Percentiles rank a stretch among this genome's conserved stretches.
These are phyloP conservation scores for Monosporozyma yasuniensis DNA, from an alignment of 805 yeast genomes.

Conservation along the genomic window DNA sequence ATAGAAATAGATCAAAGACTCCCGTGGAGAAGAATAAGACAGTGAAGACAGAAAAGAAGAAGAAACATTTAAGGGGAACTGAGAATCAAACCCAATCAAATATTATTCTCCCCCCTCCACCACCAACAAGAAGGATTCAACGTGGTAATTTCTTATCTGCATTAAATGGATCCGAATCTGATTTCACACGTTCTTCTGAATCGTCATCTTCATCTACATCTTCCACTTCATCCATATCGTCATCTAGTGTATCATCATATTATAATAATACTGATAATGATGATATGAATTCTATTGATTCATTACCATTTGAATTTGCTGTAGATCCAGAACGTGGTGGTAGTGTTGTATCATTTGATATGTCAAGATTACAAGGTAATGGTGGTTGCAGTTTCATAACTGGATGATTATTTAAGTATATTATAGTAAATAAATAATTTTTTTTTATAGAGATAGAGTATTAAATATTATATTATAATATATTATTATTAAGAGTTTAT, in stretches of 20 bases:
- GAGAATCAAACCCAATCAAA: not conserved
- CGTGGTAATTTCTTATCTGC: constrained; percentile 5
- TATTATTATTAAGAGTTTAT: not conserved
- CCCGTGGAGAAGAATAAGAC: no score
- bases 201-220: not conserved
- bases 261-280: not conserved
- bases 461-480: not conserved
- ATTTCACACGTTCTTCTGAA: not conserved
- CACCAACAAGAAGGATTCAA: constrained; percentile 3
- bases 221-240: not conserved
- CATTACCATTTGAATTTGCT: constrained; percentile 24
- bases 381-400: not conserved
- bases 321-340: constrained; percentile 19
- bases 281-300: constrained; percentile 3
- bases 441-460: not conserved
- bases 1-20: not conserved
- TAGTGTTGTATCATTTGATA: constrained; percentile 14
- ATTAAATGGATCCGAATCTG: constrained; percentile 4
- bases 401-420: not conserved
- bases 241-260: not conserved
- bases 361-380: not conserved
- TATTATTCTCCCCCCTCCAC: not conserved
- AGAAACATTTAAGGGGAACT: not conserved
- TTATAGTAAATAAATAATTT: not conserved
- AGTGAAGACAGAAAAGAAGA: not conserved